Base-by-base conservation (phyloP, 306 rosid genomes). In the Luffa acutangula region DNA sequence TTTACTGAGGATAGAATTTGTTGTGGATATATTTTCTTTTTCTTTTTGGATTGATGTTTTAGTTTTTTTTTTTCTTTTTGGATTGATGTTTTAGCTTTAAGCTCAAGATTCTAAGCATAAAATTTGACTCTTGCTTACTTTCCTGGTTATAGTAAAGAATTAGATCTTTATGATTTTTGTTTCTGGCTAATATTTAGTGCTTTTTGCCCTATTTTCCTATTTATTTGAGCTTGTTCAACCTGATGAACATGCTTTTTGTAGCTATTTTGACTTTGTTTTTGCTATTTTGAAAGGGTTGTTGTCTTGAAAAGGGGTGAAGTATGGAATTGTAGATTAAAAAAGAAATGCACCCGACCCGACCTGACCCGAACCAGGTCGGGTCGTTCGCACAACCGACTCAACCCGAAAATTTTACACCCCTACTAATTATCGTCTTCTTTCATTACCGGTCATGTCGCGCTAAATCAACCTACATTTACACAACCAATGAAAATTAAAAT, bases 101-200 rank as follows among this genome's bases (percentile, higher is more conserved):
- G 78, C 63, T 75, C 42, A 75, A 10, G 15, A 17, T 48, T 75
- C 48, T 34, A 36, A 52, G 63, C 34, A 0, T 33, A 75, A 49
- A 17, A 75, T 48, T 52, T 75, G 46, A 75, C 63, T 75, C 33
- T 33, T 21, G 59, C 42, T 73, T 21, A 73, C 77, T 73, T 72
- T 72, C 42, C 77, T 72, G 77, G 77, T 72, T 31, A 2, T 72
- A 72, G 58, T 72, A 46, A 46, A 72, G 37, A 46, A 21, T n/a
- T 53, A 59, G 78, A 74, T 74, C 63, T 74, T 74, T 74, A 74
- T 34, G 62, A 4, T 6, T 74, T 74, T 51, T 74, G 62, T 74
- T 48, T 20, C 34, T 45, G 39, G 39, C 2, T 51, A 31, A 49
- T 73, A 43, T 51, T 33, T 74, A 14, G 45, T 13, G 56, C 41